Base-by-base conservation (phyloP, 139 green algal genomes). In the Spirogloea muscicola region DNA sequence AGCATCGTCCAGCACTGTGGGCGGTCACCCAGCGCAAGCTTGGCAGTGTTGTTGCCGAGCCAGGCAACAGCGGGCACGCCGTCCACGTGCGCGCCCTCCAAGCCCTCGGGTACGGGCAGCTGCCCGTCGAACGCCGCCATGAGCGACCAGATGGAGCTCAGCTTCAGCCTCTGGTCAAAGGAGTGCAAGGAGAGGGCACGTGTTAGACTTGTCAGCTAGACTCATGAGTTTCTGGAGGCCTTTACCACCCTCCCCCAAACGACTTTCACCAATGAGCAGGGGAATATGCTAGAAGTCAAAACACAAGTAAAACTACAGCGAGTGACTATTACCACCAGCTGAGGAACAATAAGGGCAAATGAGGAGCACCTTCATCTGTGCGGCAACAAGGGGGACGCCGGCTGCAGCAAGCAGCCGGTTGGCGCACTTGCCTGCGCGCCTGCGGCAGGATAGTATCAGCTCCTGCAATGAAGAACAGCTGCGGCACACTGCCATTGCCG, bases 1-100 rank as follows among this genome's bases (percentile, higher is more conserved):
- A 95, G 81, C 27, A 94, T 60, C 7, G 89, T 93, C 90, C 89
- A 93, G 79, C 88, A 94, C 77, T 93, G 37, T n/a, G 48, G 13
- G 5, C 31, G 34, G 34, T n/a, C 4, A 3, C 25, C 39, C 66
- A 68, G n/a, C 67, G 18, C 69, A 21, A 90, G 70, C 79, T 95
- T 95, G 49, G 78, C 69, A 0, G 73, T 92, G 78, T 94, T 94
- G 88, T 95, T 95, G 25, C 29, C 80, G 3, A 71, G 85, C 85
- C 85, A 93, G 43, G 76, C 70, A 5, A 93, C 69, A n/a, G 84
- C 68, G 0, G 72, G 37, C 16, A 62, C 66, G 40, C 78, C 85
- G 2, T 79, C 58, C 1, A 92, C 48, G 49, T 91, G 92, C 1
- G 86, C 88, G 34, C 82, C 85, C 69, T 51, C 68, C 3, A 79